phyloP scores from a whole-genome alignment of 106 monocot genomes.

The Dioscorea dumetorum region DNA sequence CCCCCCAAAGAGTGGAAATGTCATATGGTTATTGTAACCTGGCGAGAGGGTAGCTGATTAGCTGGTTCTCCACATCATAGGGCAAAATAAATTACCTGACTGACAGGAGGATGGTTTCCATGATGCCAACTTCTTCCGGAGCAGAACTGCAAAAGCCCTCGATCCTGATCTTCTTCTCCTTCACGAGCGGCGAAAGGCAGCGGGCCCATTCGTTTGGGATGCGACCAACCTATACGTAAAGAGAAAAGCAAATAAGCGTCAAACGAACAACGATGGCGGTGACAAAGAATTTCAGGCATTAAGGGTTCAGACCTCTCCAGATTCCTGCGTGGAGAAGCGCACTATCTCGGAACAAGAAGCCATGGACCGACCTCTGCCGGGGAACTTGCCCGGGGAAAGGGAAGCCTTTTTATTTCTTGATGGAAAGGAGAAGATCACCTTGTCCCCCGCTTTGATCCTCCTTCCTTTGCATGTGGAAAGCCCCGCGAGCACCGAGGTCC shows the following conservation, averaged over 20 bases:
- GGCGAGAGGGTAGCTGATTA: too few species aligned
- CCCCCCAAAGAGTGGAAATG: too few species aligned
- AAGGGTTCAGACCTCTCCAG: slow-evolving; percentile 46
- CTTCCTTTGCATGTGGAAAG: slow-evolving; percentile 93
- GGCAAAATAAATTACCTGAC: slow-evolving; percentile 48
- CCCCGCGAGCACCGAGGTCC: slow-evolving; percentile 48
- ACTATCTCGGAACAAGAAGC: slow-evolving; percentile 77
- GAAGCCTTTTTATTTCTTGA: background rate
- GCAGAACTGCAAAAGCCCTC: slow-evolving; percentile 57
- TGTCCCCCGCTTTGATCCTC: slow-evolving; percentile 47
- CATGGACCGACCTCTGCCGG: slow-evolving; percentile 19
- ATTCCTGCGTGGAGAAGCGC: slow-evolving; percentile 59
- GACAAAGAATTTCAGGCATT: too few species aligned
- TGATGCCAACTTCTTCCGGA: slow-evolving; percentile 58
- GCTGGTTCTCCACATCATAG: too few species aligned
- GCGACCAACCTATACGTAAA: slow-evolving; percentile 52
- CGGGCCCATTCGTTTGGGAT: slow-evolving; percentile 99
- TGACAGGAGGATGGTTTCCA: slow-evolving; percentile 68
- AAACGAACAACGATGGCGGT: too few species aligned
- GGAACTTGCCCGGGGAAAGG: slow-evolving; percentile 19
- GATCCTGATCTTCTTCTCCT: slow-evolving; percentile 49
- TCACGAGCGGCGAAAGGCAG: slow-evolving; percentile 66
- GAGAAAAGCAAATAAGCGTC: too few species aligned
- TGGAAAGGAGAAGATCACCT: slow-evolving; percentile 67
- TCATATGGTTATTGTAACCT: background rate